Conservation (phyloP, 305 asterid genomes). For the Coffea humblotiana region DNA sequence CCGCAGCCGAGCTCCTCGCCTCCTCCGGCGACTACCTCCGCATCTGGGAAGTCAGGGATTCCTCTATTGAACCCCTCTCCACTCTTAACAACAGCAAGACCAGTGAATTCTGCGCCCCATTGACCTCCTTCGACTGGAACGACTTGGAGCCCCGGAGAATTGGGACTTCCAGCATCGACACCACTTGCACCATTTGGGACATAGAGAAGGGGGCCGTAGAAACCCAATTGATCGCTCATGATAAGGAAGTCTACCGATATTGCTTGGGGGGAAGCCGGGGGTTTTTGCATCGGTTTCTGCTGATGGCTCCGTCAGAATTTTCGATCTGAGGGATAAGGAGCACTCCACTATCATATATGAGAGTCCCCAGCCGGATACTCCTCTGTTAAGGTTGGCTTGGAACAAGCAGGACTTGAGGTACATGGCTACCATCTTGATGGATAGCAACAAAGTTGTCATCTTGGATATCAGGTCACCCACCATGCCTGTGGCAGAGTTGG, state of each 20-base stretch:
- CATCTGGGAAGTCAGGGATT: conserved; percentile 60
- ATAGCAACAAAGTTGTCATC: conserved; percentile 69
- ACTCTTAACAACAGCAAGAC: conserved; percentile 59
- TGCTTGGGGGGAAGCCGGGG: conserved; percentile 86
- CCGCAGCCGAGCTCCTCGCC: conserved; percentile 54
- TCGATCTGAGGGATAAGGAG: conserved; percentile 80
- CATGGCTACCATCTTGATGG: conserved; percentile 79
- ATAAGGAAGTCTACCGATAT: conserved; percentile 83
- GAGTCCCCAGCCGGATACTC: conserved; percentile 71
- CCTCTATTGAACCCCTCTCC: conserved; percentile 40
- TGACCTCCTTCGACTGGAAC: conserved; percentile 92
- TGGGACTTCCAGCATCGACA: conserved; percentile 78
- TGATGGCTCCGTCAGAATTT: conserved; percentile 77
- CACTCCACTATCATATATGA: conserved; percentile 82
- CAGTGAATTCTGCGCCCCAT: conserved; percentile 70
- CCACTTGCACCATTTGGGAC: conserved; percentile 89
- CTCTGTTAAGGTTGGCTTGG: conserved; percentile 79
- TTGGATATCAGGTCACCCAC: conserved; percentile 75
- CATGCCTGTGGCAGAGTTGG: conserved; percentile 77
- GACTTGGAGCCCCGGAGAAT: conserved; percentile 69
- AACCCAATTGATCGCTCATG: conserved; percentile 78
- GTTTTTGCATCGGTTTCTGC: conserved; percentile 85
- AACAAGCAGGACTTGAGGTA: conserved; percentile 90
- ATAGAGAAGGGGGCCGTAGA: conserved; percentile 75
- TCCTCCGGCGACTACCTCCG: conserved; percentile 93